Evolutionary conservation across 1,284 basidiomycete genomes (phyloP).

Genomic region (Laetiporus sulphureus): DNA sequence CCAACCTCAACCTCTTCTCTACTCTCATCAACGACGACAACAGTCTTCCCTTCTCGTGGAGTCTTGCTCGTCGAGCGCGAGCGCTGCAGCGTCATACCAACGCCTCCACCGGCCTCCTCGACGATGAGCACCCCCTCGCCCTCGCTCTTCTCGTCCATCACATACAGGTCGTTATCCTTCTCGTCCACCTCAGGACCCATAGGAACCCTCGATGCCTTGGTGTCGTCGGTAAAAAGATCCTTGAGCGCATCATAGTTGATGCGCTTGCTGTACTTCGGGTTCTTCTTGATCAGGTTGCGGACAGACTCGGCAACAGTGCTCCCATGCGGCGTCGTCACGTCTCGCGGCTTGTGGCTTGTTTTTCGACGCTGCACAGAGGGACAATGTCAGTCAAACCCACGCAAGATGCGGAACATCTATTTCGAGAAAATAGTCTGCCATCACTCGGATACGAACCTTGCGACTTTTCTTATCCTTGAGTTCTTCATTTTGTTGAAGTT

Average conservation of each 20-base stretch:
- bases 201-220: constrained; percentile 24
- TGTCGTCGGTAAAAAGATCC: constrained; percentile 59
- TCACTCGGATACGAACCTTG: constrained; percentile 60
- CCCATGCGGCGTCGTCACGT: constrained; percentile 66
- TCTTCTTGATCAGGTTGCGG: constrained; percentile 74
- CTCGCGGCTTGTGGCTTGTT: constrained; percentile 60
- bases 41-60: constrained; percentile 6
- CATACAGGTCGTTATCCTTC: constrained; percentile 30
- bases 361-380: constrained; percentile 51
- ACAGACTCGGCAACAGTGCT: constrained; percentile 78
- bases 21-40: constrained; percentile 8
- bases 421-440: constrained; percentile 18
- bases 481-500: constrained; percentile 43
- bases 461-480: constrained; percentile 52
- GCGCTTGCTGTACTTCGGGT: constrained; percentile 77
- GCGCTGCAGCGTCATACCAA: constrained; percentile 18
- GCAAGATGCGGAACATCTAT: constrained; percentile 13
- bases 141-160: constrained; percentile 49
- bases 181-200: constrained; percentile 28
- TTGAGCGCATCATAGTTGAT: constrained; percentile 88
- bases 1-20: constrained; percentile 13
- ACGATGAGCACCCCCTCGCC: constrained; percentile 38
- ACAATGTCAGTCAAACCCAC: constrained; percentile 9
- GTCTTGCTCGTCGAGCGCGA: constrained; percentile 12
- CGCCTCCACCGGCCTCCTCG: constrained; percentile 38